A percentile compares a stretch with the other conserved stretches of the same genome.
Conservation (phyloP, 2,329 filamentous ascomycete species). For the Raffaelea albimanens region DNA sequence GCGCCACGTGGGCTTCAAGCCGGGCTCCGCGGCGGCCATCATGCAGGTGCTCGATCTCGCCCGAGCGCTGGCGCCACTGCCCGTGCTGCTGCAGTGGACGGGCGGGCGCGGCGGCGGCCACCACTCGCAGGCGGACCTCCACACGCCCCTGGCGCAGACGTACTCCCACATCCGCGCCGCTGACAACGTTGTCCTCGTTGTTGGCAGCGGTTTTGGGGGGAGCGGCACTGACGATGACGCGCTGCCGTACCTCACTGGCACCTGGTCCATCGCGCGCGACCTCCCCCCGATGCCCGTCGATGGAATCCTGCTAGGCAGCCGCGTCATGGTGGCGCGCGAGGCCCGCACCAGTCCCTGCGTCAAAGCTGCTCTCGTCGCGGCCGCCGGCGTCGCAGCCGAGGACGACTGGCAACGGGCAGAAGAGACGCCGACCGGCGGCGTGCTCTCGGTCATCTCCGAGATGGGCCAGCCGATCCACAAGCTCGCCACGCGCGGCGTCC, state of each 20-base stretch:
- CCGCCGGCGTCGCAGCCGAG: constrained; percentile 74
- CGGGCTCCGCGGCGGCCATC: constrained; percentile 79
- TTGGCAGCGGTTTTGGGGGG: constrained; percentile 88
- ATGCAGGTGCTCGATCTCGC: constrained; percentile 87
- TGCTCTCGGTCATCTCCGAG: constrained; percentile 94
- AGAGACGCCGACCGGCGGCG: constrained; percentile 79
- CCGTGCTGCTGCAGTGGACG: constrained; percentile 91
- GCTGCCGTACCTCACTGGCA: constrained; percentile 83
- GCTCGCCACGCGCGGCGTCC: constrained; percentile 91
- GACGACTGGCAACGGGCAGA: constrained; percentile 86
- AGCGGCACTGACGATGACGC: constrained; percentile 80
- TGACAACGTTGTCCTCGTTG: constrained; percentile 79
- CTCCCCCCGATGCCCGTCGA: constrained; percentile 94
- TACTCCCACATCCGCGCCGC: constrained; percentile 79
- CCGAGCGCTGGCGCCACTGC: constrained; percentile 86
- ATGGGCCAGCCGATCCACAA: constrained; percentile 99
- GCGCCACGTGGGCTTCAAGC: constrained; percentile 93
- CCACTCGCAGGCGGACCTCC: constrained; percentile 93
- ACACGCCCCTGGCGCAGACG: constrained; percentile 83
- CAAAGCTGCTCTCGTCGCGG: constrained; percentile 84
- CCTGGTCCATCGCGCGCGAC: constrained; percentile 78
- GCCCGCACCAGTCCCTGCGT: constrained; percentile 78
- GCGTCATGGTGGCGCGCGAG: constrained; percentile 93
- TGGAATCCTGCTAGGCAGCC: constrained; percentile 80
- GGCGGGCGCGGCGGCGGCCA: constrained; percentile 89